Evolutionary conservation across 2,329 filamentous ascomycete species (phyloP).

Genomic region (Hypoxylon sp.): DNA sequence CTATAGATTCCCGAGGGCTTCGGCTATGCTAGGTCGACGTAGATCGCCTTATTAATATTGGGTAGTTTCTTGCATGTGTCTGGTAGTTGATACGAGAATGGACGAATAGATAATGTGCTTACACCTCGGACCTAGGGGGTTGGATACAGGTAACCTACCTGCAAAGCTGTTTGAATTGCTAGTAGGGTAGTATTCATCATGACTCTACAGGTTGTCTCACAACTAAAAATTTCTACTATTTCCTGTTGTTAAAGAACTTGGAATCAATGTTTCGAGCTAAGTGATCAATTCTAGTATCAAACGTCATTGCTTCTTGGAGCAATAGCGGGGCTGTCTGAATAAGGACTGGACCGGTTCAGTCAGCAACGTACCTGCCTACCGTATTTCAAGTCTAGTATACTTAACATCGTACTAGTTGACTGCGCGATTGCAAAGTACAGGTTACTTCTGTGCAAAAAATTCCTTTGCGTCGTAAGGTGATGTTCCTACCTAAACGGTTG

Average conservation of each 20-base stretch:
- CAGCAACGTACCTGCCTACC: slow-evolving; percentile 1
- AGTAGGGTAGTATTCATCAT: neutral
- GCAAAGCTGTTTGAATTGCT: neutral
- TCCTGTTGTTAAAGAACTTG: slow-evolving; percentile 24
- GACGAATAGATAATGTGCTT: slow-evolving; percentile 4
- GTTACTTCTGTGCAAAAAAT: slow-evolving; percentile 2
- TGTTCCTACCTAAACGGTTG: neutral
- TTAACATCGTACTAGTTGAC: neutral
- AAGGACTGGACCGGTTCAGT: slow-evolving; percentile 15
- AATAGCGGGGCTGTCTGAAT: slow-evolving; percentile 32
- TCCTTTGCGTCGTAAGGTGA: slow-evolving; percentile 4
- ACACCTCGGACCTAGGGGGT: neutral
- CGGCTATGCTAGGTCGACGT: slow-evolving; percentile 18
- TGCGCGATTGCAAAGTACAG: neutral
- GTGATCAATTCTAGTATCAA: slow-evolving; percentile 20
- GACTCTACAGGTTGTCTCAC: slow-evolving; percentile 16
- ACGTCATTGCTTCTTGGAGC: slow-evolving; percentile 40
- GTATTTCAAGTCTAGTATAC: slow-evolving; percentile 13
- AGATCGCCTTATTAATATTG: slow-evolving; percentile 15
- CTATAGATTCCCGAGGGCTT: slow-evolving; percentile 20
- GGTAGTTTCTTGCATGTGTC: slow-evolving; percentile 24
- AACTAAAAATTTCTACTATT: slow-evolving; percentile 1
- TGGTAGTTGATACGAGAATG: slow-evolving; percentile 7
- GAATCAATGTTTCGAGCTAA: slow-evolving; percentile 23
- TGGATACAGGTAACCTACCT: slow-evolving; percentile 1